Conservation (phyloP, 2,329 filamentous ascomycete species). For the Fusarium sp. region DNA sequence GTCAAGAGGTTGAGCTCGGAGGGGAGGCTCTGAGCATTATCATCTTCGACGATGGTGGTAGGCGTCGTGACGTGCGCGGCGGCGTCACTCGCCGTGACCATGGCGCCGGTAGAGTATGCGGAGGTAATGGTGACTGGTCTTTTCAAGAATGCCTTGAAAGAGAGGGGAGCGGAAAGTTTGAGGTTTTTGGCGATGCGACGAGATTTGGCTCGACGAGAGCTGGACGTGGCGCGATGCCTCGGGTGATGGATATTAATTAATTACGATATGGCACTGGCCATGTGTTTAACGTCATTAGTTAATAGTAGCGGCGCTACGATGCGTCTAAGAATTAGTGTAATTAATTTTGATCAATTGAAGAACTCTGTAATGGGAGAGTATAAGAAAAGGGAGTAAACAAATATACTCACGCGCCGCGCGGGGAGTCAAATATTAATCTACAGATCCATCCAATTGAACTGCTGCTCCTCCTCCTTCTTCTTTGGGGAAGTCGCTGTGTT, state of each 20-base stretch:
- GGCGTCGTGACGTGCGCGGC: conserved; percentile 36
- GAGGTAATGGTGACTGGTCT: conserved; percentile 23
- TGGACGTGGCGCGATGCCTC: conserved; percentile 22
- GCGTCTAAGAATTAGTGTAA: conserved; percentile 5
- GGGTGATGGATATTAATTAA: conserved; percentile 38
- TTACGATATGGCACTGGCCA: conserved; percentile 28
- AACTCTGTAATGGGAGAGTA: not conserved
- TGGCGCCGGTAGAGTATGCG: conserved; percentile 31
- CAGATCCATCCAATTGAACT: conserved; percentile 8
- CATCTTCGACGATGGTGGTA: conserved; percentile 29
- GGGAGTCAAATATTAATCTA: conserved; percentile 17
- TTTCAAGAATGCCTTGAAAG: not conserved
- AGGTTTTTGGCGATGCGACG: conserved; percentile 6
- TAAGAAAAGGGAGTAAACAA: conserved; percentile 12
- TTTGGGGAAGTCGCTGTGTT: conserved; percentile 17
- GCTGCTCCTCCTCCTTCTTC: conserved; percentile 18
- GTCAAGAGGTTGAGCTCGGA: conserved; percentile 81
- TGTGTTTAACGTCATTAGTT: conserved; percentile 15
- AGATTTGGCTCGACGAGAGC: not conserved
- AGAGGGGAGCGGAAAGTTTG: conserved; percentile 1
- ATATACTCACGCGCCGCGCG: conserved; percentile 15
- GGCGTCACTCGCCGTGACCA: conserved; percentile 38
- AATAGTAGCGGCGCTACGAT: conserved; percentile 27
- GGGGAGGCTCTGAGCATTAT: conserved; percentile 52
- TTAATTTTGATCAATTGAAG: conserved; percentile 4